Evolutionary conservation across 2,329 filamentous ascomycete species (phyloP), one percentile per base, ranked within the genome.

Genomic region (Davidsoniella virescens): DNA sequence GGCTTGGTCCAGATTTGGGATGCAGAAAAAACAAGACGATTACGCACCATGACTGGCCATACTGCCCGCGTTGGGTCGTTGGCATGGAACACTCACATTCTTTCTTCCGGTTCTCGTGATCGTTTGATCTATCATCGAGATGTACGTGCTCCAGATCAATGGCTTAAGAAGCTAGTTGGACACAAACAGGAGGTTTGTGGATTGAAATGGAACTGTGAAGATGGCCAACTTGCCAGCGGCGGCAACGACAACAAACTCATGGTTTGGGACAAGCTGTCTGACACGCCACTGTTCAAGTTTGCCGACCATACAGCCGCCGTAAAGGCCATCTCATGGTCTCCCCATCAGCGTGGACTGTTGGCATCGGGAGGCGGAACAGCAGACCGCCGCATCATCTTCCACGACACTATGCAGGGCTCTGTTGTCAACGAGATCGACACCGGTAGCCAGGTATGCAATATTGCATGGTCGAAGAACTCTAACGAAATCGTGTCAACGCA

Each of bases 181-280:
- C 92, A 98, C 65, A 98, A 96, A 64, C 92, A 98, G 66, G 92
- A 98, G 66, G 87, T 98, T 10, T 98, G 92, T 62, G 92, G 92
- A 7, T 68, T 98, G 47, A 88, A 88, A 59, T 98, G 92, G 92
- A 98, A 98, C 59, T 85, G 84, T 52, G 88, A 96, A 58, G 90
- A 95, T 59, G 85, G 87, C 4, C 92, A 98, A 63, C 73, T 98
- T 23, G 92, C 92, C 10, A 94, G 86, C 50, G 92, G 92, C 46
- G 92, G 92, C 5, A 98, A 98, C 64, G 92, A 98, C 68, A 98
- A 98, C 68, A 96, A 96, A 63, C 73, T 98, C 43, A 92, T 96
- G 76, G 87, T 98, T 20, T 98, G 92, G 92, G 92, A 98, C 60
- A 93, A 93, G 62, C 73, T 95, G 52, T 86, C 81, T n/a, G 84